Base-by-base conservation (phyloP, 352 stramenopile species). In the Pythium aristosporum region DNA sequence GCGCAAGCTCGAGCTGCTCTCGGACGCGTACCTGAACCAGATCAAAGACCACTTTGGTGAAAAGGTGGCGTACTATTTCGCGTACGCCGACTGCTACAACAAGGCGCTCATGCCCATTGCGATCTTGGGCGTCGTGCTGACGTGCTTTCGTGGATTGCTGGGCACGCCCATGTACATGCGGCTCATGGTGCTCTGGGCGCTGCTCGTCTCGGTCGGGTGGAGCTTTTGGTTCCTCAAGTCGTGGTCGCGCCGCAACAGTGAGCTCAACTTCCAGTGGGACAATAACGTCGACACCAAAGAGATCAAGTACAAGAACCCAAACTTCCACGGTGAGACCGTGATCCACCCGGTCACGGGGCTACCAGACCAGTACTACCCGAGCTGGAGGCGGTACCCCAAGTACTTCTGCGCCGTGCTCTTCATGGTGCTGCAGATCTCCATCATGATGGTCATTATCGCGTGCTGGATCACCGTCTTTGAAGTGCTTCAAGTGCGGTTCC, bases 81-180 rank as follows among this genome's bases (percentile, higher is more conserved):
- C 82, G 11, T 94, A 92, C 62, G 88, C 89, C 65, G 82, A 92
- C 72, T 91, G 86, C 49, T 94, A 94, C 82, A 94, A 92, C 70
- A 94, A 91, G 63, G 68, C 81, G 47, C 67, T 94, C 30, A 63
- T 90, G 11, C 85, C 83, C n/a, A 87, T 94, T 48, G 85, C 85
- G 1, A 57, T 92, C 30, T 61, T 94, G 5, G 85, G 85, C 2
- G 68, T 94, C 32, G 32, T 91, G 36, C 67, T 94, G 48, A 88
- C 83, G 36, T 86, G 76, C 53, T 73, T 92, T 20, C 82, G 81
- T 25, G 61, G 74, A 18, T 57, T 73, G 18, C 81, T 94, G 62
- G 79, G 83, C 5, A 91, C 80, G 1, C 71, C 74, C n/a, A 74
- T 88, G 72, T 94, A 92, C 74, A 92, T 94, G 83, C 85, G 83